Percentiles rank a stretch among this genome's conserved stretches.
These are phyloP conservation scores for Hypoxylon rickii DNA, from an alignment of 495 filamentous ascomycete genomes.

Conservation along the genomic window DNA sequence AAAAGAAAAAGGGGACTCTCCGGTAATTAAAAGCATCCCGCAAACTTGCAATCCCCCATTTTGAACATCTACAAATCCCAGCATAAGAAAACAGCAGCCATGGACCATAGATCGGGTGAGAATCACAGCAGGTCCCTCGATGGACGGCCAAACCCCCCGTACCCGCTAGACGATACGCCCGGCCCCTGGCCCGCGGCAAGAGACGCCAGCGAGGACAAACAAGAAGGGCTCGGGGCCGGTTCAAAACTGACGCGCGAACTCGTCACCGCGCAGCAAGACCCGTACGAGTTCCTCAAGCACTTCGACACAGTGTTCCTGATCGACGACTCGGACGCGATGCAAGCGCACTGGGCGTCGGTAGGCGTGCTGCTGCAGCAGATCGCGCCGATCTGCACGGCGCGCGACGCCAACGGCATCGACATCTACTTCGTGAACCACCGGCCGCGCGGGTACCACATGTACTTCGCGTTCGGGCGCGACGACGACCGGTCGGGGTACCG, in stretches of 20 bases:
- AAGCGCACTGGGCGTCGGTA: conserved; percentile 73
- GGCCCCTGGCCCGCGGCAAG: too few species aligned
- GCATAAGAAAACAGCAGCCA: too few species aligned
- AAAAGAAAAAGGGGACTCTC: too few species aligned
- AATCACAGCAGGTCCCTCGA: too few species aligned
- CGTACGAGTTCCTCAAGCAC: conserved; percentile 73
- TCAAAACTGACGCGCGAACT: conserved; percentile 19
- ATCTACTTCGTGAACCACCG: conserved; percentile 79
- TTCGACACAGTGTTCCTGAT: conserved; percentile 89
- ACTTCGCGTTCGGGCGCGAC: conserved; percentile 40
- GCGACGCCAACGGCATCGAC: conserved; percentile 81
- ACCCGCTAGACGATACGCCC: too few species aligned
- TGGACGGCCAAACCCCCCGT: too few species aligned
- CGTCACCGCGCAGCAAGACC: conserved; percentile 48
- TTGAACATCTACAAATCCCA: too few species aligned
- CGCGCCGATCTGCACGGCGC: conserved; percentile 72
- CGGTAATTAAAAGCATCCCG: too few species aligned
- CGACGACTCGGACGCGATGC: conserved; percentile 88
- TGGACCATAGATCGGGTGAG: too few species aligned
- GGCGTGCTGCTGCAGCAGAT: conserved; percentile 69
- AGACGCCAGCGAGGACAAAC: too few species aligned
- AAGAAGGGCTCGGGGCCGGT: not conserved
- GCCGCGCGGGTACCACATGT: conserved; percentile 32
- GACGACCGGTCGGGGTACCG: conserved; percentile 57
- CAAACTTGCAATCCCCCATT: too few species aligned